These are phyloP conservation scores for Colletotrichum cordylinicola DNA, from an alignment of 2,329 filamentous ascomycete genomes.

Conservation along the genomic window DNA sequence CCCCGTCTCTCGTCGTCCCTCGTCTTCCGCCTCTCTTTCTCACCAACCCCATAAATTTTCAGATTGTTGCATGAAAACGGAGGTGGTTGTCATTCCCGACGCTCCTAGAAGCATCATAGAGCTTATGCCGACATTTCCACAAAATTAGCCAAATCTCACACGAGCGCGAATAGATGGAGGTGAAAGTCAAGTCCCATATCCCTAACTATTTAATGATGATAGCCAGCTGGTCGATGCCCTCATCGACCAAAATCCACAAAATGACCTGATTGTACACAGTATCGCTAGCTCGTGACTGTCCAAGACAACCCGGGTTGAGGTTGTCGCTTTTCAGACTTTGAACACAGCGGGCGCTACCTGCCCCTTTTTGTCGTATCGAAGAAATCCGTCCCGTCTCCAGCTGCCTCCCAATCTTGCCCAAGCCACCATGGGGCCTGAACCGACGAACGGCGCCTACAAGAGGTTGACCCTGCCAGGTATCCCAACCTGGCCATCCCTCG, in stretches of 20 bases:
- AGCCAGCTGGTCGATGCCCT: conserved; percentile 4
- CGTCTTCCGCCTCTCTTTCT: not conserved
- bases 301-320: not conserved
- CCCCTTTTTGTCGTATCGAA: not conserved
- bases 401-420: conserved; percentile 11
- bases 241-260: conserved; percentile 6
- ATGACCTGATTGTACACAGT: conserved; percentile 10
- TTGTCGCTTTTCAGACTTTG: not conserved
- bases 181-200: conserved; percentile 5
- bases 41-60: not conserved
- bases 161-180: not conserved
- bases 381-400: conserved; percentile 3
- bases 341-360: not conserved
- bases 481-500: conserved; percentile 23
- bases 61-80: not conserved
- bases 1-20: too few species aligned
- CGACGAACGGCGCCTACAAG: conserved; percentile 14
- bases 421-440: not conserved
- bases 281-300: conserved; percentile 11
- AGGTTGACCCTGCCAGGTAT: conserved; percentile 23
- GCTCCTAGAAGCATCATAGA: not conserved
- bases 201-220: conserved; percentile 4
- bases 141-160: not conserved
- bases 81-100: not conserved
- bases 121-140: not conserved